These are phyloP conservation scores for Rhizophora apiculata DNA, from an alignment of 345 rosid species.

Conservation along the genomic window DNA sequence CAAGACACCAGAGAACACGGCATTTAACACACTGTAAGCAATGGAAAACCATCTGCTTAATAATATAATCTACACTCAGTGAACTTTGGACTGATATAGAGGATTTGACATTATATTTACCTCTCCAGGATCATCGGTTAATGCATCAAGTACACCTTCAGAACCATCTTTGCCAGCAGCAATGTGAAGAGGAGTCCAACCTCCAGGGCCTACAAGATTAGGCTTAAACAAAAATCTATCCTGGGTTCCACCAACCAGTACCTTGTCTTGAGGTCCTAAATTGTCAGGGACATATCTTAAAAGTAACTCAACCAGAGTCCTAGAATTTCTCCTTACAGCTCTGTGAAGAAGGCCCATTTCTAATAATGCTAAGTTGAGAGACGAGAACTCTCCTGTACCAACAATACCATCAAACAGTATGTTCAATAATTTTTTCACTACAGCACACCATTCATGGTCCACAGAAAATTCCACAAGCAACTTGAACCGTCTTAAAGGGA, in stretches of 20 bases:
- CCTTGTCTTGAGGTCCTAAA: slow-evolving; percentile 25
- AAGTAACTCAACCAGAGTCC: slow-evolving; percentile 73
- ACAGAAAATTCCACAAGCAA: slow-evolving; percentile 92
- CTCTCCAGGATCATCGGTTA: slow-evolving; percentile 85
- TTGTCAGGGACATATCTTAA: slow-evolving; percentile 60
- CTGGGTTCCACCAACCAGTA: slow-evolving; percentile 21
- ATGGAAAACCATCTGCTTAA: too few relatives aligned
- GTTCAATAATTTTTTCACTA: slow-evolving; percentile 75
- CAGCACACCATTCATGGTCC: slow-evolving; percentile 98
- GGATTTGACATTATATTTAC: slow-evolving; percentile 28
- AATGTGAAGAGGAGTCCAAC: slow-evolving; percentile 98
- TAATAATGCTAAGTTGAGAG: slow-evolving; percentile 45
- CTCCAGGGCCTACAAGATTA: slow-evolving; percentile 80
- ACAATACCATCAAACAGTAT: slow-evolving; percentile 63
- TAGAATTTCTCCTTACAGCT: slow-evolving; percentile 88
- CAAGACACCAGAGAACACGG: too few relatives aligned
- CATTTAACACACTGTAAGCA: too few relatives aligned
- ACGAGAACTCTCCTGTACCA: slow-evolving; percentile 54
- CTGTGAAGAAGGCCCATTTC: slow-evolving; percentile 92
- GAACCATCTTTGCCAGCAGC: slow-evolving; percentile 99
- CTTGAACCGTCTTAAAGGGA: slow-evolving; percentile 70
- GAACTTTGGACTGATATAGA: too few relatives aligned
- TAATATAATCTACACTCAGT: too few relatives aligned
- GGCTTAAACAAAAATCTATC: slow-evolving; percentile 64
- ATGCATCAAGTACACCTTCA: slow-evolving; percentile 78